phyloP scores from a whole-genome alignment of 371 early-diverging fungal genomes.

The Mucor indicus region DNA sequence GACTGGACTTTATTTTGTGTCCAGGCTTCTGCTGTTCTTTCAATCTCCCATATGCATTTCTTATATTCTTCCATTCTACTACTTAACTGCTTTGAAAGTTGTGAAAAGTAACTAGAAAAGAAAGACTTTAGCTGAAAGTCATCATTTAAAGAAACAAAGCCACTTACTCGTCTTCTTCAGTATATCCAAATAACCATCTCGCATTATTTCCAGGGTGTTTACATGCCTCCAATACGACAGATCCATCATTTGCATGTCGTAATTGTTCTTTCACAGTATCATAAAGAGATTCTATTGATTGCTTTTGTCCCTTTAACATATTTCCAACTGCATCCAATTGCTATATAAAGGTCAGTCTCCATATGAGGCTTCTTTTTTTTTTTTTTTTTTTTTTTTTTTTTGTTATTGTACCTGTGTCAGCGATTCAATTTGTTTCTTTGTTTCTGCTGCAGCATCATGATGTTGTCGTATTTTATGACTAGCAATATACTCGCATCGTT shows the following conservation, averaged over 20 bases:
- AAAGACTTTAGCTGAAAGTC: too few species aligned
- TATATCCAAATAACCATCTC: slow-evolving; percentile 41
- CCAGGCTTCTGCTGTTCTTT: slow-evolving; percentile 38
- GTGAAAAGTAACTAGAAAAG: slow-evolving; percentile 35
- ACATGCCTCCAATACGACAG: slow-evolving; percentile 35
- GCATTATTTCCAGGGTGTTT: slow-evolving; percentile 31
- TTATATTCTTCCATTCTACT: slow-evolving; percentile 36
- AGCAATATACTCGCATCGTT: slow-evolving; percentile 36
- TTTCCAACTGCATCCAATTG: slow-evolving; percentile 36
- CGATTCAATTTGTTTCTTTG: slow-evolving; percentile 22
- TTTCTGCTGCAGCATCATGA: slow-evolving; percentile 20
- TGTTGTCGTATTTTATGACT: slow-evolving; percentile 32
- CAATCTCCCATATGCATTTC: slow-evolving; percentile 42
- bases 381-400: too few species aligned
- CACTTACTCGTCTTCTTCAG: slow-evolving; percentile 41
- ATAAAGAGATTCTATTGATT: slow-evolving; percentile 25
- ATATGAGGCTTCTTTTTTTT: too few species aligned
- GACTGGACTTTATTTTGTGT: slow-evolving; percentile 28
- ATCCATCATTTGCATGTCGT: slow-evolving; percentile 37
- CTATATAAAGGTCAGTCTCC: slow-evolving; percentile 16
- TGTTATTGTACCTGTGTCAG: slow-evolving; percentile 33
- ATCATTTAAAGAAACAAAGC: too few species aligned
- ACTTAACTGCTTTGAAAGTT: slow-evolving; percentile 21
- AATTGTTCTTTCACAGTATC: slow-evolving; percentile 30
- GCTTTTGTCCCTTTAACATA: slow-evolving; percentile 27